These are phyloP conservation scores for Mariannaea elegans DNA, from an alignment of 2,329 filamentous ascomycete genomes.

Conservation along the genomic window DNA sequence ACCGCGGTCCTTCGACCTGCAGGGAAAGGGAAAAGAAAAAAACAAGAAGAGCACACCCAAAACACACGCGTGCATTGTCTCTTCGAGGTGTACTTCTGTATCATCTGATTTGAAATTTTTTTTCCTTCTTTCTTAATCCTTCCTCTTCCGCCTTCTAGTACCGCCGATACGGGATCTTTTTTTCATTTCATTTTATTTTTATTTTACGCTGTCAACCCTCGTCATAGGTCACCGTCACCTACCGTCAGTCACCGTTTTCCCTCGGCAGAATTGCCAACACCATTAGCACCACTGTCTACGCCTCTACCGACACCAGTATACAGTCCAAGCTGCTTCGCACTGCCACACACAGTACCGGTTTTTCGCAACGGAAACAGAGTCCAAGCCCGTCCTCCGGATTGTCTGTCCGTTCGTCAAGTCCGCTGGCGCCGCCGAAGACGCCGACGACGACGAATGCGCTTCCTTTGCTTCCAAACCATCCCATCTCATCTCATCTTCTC, in stretches of 20 bases:
- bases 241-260: slow-evolving; percentile 11
- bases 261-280: not conserved
- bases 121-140: not conserved
- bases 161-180: no score
- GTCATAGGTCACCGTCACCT: slow-evolving; percentile 12
- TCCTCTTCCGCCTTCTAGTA: not conserved
- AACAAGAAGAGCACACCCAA: not conserved
- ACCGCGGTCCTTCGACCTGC: no score
- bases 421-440: slow-evolving; percentile 2
- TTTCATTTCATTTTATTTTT: no score
- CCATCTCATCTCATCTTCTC: slow-evolving; percentile 13
- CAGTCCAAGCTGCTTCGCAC: not conserved
- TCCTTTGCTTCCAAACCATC: slow-evolving; percentile 17
- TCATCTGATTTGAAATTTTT: not conserved
- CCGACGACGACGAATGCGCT: slow-evolving; percentile 11
- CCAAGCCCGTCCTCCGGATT: not conserved
- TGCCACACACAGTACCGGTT: no score
- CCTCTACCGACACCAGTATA: not conserved
- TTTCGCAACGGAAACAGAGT: no score
- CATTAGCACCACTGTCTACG: no score
- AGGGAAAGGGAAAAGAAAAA: no score
- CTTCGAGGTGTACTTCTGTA: not conserved
- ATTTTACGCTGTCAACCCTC: no score
- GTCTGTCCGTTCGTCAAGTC: not conserved
- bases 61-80: not conserved